Evolutionary conservation across 805 yeast genomes (phyloP).

Genomic region (Myxozyma neglecta): DNA sequence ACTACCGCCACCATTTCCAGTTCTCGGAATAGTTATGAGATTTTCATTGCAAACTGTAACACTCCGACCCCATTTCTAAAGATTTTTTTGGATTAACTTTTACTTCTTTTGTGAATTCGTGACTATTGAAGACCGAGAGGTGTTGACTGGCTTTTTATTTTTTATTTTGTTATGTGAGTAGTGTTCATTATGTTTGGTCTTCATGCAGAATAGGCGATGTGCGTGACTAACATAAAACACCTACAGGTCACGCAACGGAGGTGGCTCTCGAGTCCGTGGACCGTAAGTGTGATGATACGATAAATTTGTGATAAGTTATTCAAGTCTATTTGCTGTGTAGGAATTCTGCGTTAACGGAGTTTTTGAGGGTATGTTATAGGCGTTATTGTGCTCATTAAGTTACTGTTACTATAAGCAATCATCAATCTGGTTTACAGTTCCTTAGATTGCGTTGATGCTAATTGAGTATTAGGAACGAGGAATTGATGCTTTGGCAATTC

Average conservation of each 20-base stretch:
- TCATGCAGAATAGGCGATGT: too few relatives aligned
- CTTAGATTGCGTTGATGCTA: neutral
- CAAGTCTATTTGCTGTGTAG: neutral
- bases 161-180: too few relatives aligned
- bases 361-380: slow-evolving; percentile 24
- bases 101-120: neutral
- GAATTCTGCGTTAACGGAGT: slow-evolving; percentile 33
- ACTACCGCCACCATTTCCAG: slow-evolving; percentile 4
- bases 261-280: slow-evolving; percentile 20
- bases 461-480: slow-evolving; percentile 25
- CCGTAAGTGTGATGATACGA: slow-evolving; percentile 18
- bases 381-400: neutral
- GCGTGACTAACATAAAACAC: too few relatives aligned
- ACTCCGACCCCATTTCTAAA: neutral
- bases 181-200: too few relatives aligned
- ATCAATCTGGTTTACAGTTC: neutral
- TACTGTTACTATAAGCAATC: neutral
- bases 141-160: too few relatives aligned
- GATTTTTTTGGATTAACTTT: neutral
- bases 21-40: slow-evolving; percentile 2
- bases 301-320: too few relatives aligned
- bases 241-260: slow-evolving; percentile 11
- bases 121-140: too few relatives aligned
- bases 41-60: neutral
- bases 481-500: slow-evolving; percentile 28